These are phyloP conservation scores for Colletotrichum somersetense DNA, from an alignment of 2,329 filamentous ascomycete genomes.

Conservation along the genomic window DNA sequence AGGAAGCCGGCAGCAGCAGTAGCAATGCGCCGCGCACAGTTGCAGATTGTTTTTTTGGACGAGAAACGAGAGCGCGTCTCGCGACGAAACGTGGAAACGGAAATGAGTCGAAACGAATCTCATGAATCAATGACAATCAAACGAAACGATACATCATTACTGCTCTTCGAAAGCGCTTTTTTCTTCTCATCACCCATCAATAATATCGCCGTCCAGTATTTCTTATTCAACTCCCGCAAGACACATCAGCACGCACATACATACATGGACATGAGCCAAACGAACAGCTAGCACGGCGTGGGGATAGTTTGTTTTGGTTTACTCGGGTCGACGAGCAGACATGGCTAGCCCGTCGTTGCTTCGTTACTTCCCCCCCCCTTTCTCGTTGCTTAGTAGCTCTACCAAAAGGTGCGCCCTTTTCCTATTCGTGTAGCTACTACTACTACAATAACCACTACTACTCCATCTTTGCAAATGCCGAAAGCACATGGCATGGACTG, in stretches of 20 bases:
- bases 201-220: background rate
- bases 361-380: background rate
- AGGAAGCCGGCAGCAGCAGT: background rate
- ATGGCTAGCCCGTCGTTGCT: background rate
- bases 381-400: background rate
- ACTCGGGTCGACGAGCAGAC: background rate
- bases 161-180: conserved; percentile 26
- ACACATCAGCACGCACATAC: background rate
- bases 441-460: background rate
- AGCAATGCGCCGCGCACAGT: conserved; percentile 1
- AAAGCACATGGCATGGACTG: conserved; percentile 20
- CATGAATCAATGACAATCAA: conserved; percentile 32
- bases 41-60: conserved; percentile 23
- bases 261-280: background rate
- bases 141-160: conserved; percentile 21
- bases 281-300: conserved; percentile 15
- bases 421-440: conserved; percentile 29
- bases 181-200: background rate
- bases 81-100: conserved; percentile 37
- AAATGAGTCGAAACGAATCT: conserved; percentile 38
- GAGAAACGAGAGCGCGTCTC: conserved; percentile 33
- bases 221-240: background rate
- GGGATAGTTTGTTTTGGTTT: background rate
- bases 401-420: too few relatives aligned
- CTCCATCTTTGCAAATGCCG: background rate